Evolutionary conservation across 2,329 filamentous ascomycete species (phyloP), one percentile per base, ranked within the genome.

Genomic region (Aspergillus sp.): DNA sequence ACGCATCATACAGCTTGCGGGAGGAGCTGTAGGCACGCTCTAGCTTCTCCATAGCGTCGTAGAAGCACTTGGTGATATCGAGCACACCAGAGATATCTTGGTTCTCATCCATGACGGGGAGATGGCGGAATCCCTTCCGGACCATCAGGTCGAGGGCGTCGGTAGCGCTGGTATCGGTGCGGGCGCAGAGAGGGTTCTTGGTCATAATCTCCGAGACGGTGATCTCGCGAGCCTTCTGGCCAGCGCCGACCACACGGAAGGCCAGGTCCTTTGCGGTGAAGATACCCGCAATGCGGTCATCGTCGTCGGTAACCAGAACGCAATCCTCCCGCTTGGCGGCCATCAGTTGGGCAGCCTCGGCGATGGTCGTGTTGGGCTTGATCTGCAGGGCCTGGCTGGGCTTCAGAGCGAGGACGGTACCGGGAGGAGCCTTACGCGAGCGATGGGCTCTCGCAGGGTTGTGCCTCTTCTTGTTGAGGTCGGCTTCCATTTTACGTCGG

Each of bases 131-230:
- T 16, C 94, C 94, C 77, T 97, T 97, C 64, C 93, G 84, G 52
- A 99, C 94, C 94, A 99, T 99, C 53, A 97, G 81, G 73, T 99
- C 93, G 58, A 99, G 78, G 29, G 94, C 94, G 79, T 99, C 94
- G 41, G 94, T 99, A 32, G 94, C 94, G 74, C 93, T 97, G 31
- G 94, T 99, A 70, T 99, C 94, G 53, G 94, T 99, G 71, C 94
- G 87, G 50, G 94, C 94, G 72, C 94, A 99, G 14, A 99, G 84
- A 10, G 94, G 94, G 77, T 99, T 99, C 81, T 97, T 97, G 70
- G 94, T 99, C 94, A 99, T 99, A 73, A 99, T 99, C 70, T 97
- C 92, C 61, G 91, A 89, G 70, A 99, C 97, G 19, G 91, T 96
- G 64, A 97, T 85, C 69, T 87, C 90, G 71, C 85, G 88, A 29